Percentiles rank a stretch among this genome's conserved stretches.
Conservation (phyloP, 495 filamentous ascomycete genomes). For the Penicillium manginii region DNA sequence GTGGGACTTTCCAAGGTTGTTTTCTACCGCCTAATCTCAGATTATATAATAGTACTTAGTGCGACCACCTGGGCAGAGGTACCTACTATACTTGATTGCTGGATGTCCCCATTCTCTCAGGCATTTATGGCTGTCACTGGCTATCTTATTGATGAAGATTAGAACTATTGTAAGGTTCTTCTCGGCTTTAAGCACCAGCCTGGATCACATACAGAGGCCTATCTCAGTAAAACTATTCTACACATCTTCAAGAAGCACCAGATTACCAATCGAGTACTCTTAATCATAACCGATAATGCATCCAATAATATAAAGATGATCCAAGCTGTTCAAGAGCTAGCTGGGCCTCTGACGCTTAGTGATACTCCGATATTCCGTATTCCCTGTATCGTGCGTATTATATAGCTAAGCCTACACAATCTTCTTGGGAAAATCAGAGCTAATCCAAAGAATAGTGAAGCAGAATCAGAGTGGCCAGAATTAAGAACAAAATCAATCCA, state of each 20-base stretch:
- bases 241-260: constrained; percentile 11
- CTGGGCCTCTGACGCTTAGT: constrained; percentile 3
- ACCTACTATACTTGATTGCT: too few species aligned
- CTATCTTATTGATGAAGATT: too few species aligned
- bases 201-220: constrained; percentile 11
- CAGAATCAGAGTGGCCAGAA: constrained; percentile 17
- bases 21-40: too few species aligned
- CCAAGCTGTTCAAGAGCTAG: constrained; percentile 8
- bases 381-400: constrained; percentile 18
- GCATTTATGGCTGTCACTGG: too few species aligned
- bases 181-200: constrained; percentile 24
- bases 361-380: constrained; percentile 9
- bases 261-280: constrained; percentile 14
- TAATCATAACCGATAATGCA: constrained; percentile 25
- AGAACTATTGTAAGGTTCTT: too few species aligned
- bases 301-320: constrained; percentile 25
- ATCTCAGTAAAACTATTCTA: constrained; percentile 16
- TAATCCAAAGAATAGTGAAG: constrained; percentile 7
- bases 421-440: constrained; percentile 16
- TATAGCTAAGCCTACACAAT: constrained; percentile 21
- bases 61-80: too few species aligned
- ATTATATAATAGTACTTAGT: too few species aligned
- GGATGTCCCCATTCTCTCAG: too few species aligned
- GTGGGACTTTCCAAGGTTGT: too few species aligned
- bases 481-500: constrained; percentile 6